These are phyloP conservation scores for Colletotrichum somersetense DNA, from an alignment of 2,329 filamentous ascomycete genomes.

Conservation along the genomic window DNA sequence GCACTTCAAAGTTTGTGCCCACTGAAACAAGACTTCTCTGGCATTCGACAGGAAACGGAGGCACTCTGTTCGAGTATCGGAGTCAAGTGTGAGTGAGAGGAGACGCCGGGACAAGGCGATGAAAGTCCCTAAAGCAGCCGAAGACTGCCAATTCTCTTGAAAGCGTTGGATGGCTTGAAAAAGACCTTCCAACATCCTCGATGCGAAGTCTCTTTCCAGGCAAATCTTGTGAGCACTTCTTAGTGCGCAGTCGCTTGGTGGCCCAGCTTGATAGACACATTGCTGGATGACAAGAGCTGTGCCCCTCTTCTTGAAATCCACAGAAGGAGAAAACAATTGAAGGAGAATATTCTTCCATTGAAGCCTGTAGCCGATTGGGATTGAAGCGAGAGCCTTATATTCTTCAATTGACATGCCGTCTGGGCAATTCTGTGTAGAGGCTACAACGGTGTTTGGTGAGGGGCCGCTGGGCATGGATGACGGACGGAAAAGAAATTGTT, in stretches of 20 bases:
- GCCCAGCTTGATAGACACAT: conserved; percentile 61
- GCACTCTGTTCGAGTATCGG: conserved; percentile 44
- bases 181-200: conserved; percentile 51
- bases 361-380: conserved; percentile 61
- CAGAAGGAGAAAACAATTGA: conserved; percentile 59
- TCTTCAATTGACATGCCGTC: conserved; percentile 63
- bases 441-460: conserved; percentile 64
- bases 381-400: conserved; percentile 63
- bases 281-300: conserved; percentile 63
- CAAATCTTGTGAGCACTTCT: neutral
- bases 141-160: conserved; percentile 65
- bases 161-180: conserved; percentile 50
- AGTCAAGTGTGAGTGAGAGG: conserved; percentile 53
- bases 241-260: conserved; percentile 31
- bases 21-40: conserved; percentile 54
- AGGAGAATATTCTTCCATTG: conserved; percentile 69
- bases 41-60: conserved; percentile 49
- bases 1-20: conserved; percentile 52
- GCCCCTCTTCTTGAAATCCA: conserved; percentile 65
- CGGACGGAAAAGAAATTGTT: conserved; percentile 55
- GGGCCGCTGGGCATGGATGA: conserved; percentile 45
- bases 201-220: neutral
- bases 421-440: conserved; percentile 63
- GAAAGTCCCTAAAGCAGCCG: conserved; percentile 54
- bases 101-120: conserved; percentile 57